A percentile compares a stretch with the other conserved stretches of the same genome.
These are phyloP conservation scores for Vitis amurensis DNA, from an alignment of 164 flowering plant genomes.

Conservation along the genomic window DNA sequence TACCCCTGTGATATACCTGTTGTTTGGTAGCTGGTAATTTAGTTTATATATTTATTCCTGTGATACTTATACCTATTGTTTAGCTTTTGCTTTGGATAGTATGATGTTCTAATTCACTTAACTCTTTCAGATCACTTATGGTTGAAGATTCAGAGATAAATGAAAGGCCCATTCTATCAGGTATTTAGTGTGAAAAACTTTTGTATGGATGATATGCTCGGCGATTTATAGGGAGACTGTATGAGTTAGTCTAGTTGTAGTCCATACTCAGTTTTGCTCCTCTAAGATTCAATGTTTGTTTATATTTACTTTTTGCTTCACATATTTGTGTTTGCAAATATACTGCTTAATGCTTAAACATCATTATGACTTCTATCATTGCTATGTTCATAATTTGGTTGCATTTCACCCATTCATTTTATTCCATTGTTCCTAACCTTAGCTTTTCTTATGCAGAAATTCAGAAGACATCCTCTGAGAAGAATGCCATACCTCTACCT, in stretches of 20 bases:
- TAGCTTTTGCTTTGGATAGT: slow-evolving; percentile 4
- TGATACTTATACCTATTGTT: neutral
- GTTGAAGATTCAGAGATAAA: slow-evolving; percentile 38
- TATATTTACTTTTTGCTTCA: too few species aligned
- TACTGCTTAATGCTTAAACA: neutral
- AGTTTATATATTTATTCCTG: slow-evolving; percentile 2
- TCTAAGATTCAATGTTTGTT: too few species aligned
- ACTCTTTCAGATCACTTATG: slow-evolving; percentile 32
- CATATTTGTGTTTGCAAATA: neutral
- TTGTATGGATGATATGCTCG: too few species aligned
- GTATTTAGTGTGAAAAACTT: slow-evolving; percentile 17
- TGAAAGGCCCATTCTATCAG: slow-evolving; percentile 31
- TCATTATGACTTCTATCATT: neutral
- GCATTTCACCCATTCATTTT: neutral
- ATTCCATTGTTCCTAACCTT: neutral
- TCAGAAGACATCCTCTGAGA: slow-evolving; percentile 22
- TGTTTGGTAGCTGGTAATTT: slow-evolving; percentile 33
- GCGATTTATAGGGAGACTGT: too few species aligned
- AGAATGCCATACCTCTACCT: slow-evolving; percentile 43
- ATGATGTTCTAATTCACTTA: neutral
- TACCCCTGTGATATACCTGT: neutral
- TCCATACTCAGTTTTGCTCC: too few species aligned
- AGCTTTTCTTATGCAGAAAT: slow-evolving; percentile 36
- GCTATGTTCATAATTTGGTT: neutral
- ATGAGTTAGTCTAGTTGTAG: too few species aligned